These are phyloP conservation scores for Plasmodium malariae DNA, from an alignment of 169 alveolate species.

Conservation along the genomic window DNA sequence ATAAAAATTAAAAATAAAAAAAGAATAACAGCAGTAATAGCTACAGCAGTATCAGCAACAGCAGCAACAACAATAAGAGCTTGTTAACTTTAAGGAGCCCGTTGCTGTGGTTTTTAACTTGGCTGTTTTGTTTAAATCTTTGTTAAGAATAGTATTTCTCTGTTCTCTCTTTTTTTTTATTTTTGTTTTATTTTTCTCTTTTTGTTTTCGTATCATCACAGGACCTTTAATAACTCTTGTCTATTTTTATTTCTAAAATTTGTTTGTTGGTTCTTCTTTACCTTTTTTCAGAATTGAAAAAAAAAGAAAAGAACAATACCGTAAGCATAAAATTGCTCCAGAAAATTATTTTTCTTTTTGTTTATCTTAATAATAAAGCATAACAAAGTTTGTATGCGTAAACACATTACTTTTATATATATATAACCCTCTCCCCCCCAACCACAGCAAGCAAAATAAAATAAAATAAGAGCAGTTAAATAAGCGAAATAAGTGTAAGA, in stretches of 20 bases:
- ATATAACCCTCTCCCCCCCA: too few species aligned
- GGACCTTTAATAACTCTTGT: neutral
- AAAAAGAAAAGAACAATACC: neutral
- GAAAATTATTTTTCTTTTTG: neutral
- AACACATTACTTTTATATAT: neutral
- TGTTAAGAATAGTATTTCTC: too few species aligned
- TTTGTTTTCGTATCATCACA: neutral
- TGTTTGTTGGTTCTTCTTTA: neutral
- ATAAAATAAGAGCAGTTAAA: too few species aligned
- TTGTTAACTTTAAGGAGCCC: too few species aligned
- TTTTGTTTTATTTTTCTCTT: neutral
- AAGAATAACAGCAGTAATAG: too few species aligned
- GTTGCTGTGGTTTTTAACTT: too few species aligned
- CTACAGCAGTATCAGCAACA: too few species aligned
- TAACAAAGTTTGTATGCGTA: neutral
- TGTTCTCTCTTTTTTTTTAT: neutral
- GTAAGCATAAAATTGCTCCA: neutral
- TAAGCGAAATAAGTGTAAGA: too few species aligned
- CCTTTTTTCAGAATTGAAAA: neutral
- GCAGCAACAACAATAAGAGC: too few species aligned
- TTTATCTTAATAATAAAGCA: neutral
- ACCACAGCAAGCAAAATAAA: neutral
- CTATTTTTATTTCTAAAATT: neutral
- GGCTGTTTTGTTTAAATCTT: too few species aligned
- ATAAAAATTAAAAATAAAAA: too few species aligned